Base-by-base conservation (phyloP, 148 eudicot genomes). In the Persicaria tinctoria region DNA sequence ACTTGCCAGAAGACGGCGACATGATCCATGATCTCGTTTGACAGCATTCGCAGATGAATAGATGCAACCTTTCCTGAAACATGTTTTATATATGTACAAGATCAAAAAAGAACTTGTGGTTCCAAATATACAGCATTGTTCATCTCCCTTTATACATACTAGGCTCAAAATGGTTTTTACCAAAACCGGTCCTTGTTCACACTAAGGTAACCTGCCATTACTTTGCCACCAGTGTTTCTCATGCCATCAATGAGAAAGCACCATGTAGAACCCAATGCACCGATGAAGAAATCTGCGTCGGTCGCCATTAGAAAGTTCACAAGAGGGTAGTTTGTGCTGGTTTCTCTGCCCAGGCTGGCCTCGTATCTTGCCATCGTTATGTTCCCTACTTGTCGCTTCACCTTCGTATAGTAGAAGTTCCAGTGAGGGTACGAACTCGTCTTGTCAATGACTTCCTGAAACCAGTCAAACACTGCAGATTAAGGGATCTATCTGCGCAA, bases 181-280 rank as follows among this genome's bases (percentile, higher is more conserved):
- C 99, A 96, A 78, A 87, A 91, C 59, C 99, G 80, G 50, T 96
- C 99, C 84, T 89, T 87, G 84, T 96, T 96, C 59, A 96, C 97
- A 46, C 97, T 96, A 56, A 96, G 78, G 82, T 96, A 96, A 41
- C 99, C 99, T 0, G 97, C 85, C 99, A 92, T 92, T 8, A 92
- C 97, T 81, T 92, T 96, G 1, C 99, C 99, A 45, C 97, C 97
- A 0, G 99, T 96, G 54, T 89, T 96, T 70, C 97, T 88, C 97
- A 96, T 96, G 12, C 97, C 97, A 45, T 96, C 97, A 46, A 96
- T 96, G 18, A 92, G 86, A 76, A 79, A 91, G 79, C 95, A 89
- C 99, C 99, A 96, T 0, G 91, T 92, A 0, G 99, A 96, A 17
- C 97, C 99, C 81, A 96, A 82, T 1, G 97, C 99, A 55, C 99